A percentile compares a stretch with the other conserved stretches of the same genome.
Conservation (phyloP, 2,329 filamentous ascomycete species). For the Cryphonectria nitschkei region DNA sequence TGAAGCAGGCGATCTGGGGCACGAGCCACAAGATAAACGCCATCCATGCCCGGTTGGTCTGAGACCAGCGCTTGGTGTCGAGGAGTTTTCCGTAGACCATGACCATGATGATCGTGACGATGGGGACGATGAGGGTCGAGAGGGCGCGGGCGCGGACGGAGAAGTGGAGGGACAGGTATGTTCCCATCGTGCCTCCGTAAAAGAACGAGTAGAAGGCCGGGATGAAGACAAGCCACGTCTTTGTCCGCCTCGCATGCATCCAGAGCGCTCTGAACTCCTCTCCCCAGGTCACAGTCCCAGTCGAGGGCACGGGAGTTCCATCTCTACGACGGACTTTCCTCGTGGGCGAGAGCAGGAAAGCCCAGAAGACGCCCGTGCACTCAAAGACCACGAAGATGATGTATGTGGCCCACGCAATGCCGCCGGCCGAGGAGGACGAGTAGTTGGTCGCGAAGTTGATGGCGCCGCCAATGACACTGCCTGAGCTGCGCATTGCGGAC, state of each 20-base stretch:
- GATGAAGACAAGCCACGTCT: conserved; percentile 40
- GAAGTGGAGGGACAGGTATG: conserved; percentile 40
- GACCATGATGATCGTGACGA: conserved; percentile 36
- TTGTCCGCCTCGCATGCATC: conserved; percentile 33
- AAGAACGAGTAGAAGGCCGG: conserved; percentile 45
- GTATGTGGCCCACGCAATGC: conserved; percentile 39
- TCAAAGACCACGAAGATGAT: conserved; percentile 37
- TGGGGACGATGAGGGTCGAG: conserved; percentile 35
- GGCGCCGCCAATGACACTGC: conserved; percentile 40
- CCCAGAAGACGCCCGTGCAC: conserved; percentile 37
- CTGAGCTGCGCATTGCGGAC: conserved; percentile 40
- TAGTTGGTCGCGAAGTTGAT: conserved; percentile 40
- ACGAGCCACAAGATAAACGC: conserved; percentile 37
- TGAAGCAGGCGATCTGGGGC: conserved; percentile 37
- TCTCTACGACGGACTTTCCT: conserved; percentile 35
- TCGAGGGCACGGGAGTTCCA: conserved; percentile 33
- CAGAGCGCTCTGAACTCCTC: conserved; percentile 34
- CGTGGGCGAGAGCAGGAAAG: conserved; percentile 35
- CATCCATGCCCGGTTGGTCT: conserved; percentile 35
- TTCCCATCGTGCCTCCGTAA: conserved; percentile 43
- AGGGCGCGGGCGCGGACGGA: conserved; percentile 39
- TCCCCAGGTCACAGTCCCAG: conserved; percentile 27
- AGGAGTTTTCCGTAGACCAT: conserved; percentile 30
- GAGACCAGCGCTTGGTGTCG: conserved; percentile 35
- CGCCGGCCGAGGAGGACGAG: conserved; percentile 29